Evolutionary conservation across 1,139 yeast genomes (phyloP).

Genomic region (Candida neerlandica): DNA sequence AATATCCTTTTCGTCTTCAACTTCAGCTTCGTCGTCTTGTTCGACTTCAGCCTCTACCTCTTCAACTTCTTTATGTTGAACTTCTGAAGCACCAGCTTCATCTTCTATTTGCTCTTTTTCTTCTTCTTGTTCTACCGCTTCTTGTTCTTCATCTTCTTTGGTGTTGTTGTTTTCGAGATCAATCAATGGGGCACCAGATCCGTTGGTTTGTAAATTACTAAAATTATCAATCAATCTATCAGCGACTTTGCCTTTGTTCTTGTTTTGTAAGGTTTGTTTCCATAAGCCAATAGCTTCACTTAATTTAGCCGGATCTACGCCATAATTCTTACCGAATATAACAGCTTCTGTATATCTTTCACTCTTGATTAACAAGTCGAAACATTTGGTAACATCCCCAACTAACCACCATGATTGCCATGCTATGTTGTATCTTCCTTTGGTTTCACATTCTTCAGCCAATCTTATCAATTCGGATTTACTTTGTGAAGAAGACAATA

Average conservation of each 20-base stretch:
- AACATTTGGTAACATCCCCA: constrained; percentile 68
- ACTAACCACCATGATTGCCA: constrained; percentile 90
- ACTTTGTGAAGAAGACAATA: constrained; percentile 83
- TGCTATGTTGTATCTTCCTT: constrained; percentile 86
- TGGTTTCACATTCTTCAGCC: constrained; percentile 64
- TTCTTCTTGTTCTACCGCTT: constrained; percentile 20
- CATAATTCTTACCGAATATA: constrained; percentile 75
- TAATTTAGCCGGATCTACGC: constrained; percentile 41
- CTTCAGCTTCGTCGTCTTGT: constrained; percentile 18
- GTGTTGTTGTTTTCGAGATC: constrained; percentile 27
- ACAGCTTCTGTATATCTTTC: constrained; percentile 86
- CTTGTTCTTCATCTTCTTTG: constrained; percentile 21
- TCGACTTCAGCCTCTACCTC: constrained; percentile 20
- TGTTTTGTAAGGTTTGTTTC: constrained; percentile 57
- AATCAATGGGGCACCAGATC: constrained; percentile 27
- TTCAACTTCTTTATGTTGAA: constrained; percentile 21
- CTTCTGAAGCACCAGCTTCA: constrained; percentile 18
- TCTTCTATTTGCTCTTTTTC: constrained; percentile 17
- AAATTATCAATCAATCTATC: constrained; percentile 55
- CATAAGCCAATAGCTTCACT: constrained; percentile 56
- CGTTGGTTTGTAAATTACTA: constrained; percentile 25
- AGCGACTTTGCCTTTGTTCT: constrained; percentile 61
- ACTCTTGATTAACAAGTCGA: constrained; percentile 66
- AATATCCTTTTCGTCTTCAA: constrained; percentile 10
- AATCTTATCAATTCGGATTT: constrained; percentile 57